Conservation (phyloP, 164 flowering plant species). For the Macadamia tetraphylla region DNA sequence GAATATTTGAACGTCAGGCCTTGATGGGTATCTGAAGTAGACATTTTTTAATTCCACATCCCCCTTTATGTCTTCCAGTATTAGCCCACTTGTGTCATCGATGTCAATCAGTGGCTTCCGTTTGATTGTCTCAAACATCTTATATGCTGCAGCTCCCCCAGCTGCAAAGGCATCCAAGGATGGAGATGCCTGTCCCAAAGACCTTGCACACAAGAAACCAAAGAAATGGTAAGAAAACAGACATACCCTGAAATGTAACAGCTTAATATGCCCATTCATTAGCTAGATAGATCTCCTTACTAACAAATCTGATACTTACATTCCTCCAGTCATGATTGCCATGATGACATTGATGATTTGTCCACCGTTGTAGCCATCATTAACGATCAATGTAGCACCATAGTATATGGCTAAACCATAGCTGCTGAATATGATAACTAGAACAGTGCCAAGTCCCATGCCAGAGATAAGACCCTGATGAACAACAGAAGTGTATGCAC, state of each 20-base stretch:
- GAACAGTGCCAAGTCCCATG: constrained; percentile 50
- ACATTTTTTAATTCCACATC: constrained; percentile 43
- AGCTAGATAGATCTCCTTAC: too few species aligned
- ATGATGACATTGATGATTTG: constrained; percentile 54
- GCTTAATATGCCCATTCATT: too few species aligned
- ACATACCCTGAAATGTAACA: neutral
- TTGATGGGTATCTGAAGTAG: constrained; percentile 41
- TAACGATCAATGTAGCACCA: constrained; percentile 64
- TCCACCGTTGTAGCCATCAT: constrained; percentile 67
- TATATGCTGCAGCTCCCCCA: constrained; percentile 46
- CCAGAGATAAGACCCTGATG: constrained; percentile 59
- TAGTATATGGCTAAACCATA: constrained; percentile 72
- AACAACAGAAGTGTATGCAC: constrained; percentile 55
- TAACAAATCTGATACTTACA: constrained; percentile 36
- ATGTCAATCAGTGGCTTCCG: constrained; percentile 45
- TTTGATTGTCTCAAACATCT: constrained; percentile 50
- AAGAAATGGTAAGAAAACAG: neutral
- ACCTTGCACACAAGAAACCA: constrained; percentile 19
- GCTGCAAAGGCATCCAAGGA: constrained; percentile 42
- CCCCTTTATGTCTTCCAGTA: constrained; percentile 34
- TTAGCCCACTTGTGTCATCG: constrained; percentile 29
- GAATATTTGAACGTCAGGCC: constrained; percentile 44
- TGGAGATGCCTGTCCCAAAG: constrained; percentile 47
- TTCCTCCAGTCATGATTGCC: constrained; percentile 59
- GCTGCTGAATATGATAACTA: constrained; percentile 37